Evolutionary conservation across 768 basidiomycete genomes (phyloP).

Genomic region (Pulveroboletus sp.): DNA sequence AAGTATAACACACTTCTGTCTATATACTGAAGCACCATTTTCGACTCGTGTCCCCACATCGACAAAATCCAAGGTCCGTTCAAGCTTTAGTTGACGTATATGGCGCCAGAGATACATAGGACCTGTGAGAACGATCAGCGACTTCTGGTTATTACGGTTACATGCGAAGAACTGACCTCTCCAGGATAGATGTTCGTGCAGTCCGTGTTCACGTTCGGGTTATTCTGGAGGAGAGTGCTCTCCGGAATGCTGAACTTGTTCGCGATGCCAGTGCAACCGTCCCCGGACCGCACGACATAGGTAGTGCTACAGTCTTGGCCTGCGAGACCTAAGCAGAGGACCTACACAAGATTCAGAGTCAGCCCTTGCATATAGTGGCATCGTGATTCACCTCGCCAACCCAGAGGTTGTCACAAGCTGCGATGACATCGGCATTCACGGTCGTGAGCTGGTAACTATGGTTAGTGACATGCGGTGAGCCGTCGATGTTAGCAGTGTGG

Average conservation of each 20-base stretch:
- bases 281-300: slow-evolving; percentile 41
- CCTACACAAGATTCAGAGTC: slow-evolving; percentile 17
- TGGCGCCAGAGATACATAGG: slow-evolving; percentile 21
- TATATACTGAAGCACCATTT: neutral
- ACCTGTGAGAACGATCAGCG: slow-evolving; percentile 16
- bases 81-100: slow-evolving; percentile 21
- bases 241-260: slow-evolving; percentile 37
- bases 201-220: slow-evolving; percentile 52
- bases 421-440: slow-evolving; percentile 45
- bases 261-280: slow-evolving; percentile 47
- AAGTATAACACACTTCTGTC: neutral
- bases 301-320: slow-evolving; percentile 54
- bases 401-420: slow-evolving; percentile 53
- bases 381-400: slow-evolving; percentile 39
- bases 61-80: neutral
- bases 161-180: slow-evolving; percentile 42
- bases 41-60: neutral
- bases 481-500: neutral
- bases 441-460: slow-evolving; percentile 53
- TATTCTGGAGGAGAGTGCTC: slow-evolving; percentile 51
- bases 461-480: neutral
- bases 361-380: neutral
- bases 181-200: slow-evolving; percentile 56
- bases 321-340: slow-evolving; percentile 51
- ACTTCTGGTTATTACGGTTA: neutral